Conservation (phyloP, 129 eudicot species). For the Flaveria sonorensis region DNA sequence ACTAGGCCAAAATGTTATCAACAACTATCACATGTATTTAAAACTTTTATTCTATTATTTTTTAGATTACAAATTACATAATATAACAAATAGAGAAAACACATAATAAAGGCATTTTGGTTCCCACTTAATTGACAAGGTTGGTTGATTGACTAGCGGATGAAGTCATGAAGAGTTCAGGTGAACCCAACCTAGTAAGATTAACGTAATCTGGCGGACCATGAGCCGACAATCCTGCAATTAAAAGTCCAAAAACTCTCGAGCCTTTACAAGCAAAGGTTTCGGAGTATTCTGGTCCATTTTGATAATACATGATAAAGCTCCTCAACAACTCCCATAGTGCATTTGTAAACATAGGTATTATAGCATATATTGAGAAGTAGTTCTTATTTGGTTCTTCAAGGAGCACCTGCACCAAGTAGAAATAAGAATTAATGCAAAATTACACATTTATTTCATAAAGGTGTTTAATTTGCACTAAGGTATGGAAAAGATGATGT, state of each 20-base stretch:
- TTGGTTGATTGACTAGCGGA: not conserved
- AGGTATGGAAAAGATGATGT: not conserved
- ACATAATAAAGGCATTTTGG: not conserved
- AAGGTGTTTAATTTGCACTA: not conserved
- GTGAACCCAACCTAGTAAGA: constrained; percentile 49
- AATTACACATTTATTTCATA: not conserved
- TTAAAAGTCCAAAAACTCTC: constrained; percentile 42
- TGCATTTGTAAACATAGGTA: constrained; percentile 46
- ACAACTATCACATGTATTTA: no score
- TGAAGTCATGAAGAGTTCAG: constrained; percentile 20
- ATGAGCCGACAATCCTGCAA: constrained; percentile 59
- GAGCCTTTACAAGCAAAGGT: constrained; percentile 32
- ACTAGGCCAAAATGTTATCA: no score
- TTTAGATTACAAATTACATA: no score
- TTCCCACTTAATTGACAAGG: constrained; percentile 3
- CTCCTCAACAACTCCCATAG: constrained; percentile 68
- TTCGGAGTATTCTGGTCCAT: constrained; percentile 56
- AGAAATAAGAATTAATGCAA: not conserved
- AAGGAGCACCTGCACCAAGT: constrained; percentile 39
- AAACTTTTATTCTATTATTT: no score
- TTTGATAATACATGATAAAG: constrained; percentile 43
- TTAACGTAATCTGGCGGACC: constrained; percentile 59
- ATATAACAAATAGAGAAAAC: no score
- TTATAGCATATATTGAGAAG: constrained; percentile 38
- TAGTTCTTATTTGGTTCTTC: constrained; percentile 75